A percentile compares a stretch with the other conserved stretches of the same genome.
phyloP scores from a whole-genome alignment of 257 asterid species.

The Solanum chilense region DNA sequence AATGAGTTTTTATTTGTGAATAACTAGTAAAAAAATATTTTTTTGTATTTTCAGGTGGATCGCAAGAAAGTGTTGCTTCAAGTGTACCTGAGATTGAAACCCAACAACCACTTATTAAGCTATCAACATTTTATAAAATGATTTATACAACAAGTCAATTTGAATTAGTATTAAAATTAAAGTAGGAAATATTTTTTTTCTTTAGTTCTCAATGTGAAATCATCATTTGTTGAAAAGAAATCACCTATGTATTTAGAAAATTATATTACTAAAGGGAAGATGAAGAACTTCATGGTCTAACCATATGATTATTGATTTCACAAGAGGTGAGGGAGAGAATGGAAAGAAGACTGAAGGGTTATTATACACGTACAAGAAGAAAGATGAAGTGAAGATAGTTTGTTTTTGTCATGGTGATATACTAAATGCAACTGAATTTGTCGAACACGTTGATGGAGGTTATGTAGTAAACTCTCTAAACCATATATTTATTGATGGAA shows the following conservation, averaged over 20 bases:
- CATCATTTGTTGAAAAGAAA: background rate
- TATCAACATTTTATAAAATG: background rate
- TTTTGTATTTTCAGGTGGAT: slow-evolving; percentile 18
- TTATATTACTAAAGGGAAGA: background rate
- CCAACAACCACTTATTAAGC: slow-evolving; percentile 23
- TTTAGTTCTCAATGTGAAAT: background rate
- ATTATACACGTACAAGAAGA: slow-evolving; percentile 39
- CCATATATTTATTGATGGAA: slow-evolving; percentile 36
- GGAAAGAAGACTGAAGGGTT: slow-evolving; percentile 46
- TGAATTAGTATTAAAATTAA: background rate
- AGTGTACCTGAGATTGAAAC: slow-evolving; percentile 27
- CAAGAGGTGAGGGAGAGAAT: slow-evolving; percentile 33
- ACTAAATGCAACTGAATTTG: slow-evolving; percentile 59
- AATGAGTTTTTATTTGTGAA: background rate
- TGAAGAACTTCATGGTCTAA: slow-evolving; percentile 24
- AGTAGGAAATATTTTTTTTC: background rate
- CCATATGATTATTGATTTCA: slow-evolving; percentile 47
- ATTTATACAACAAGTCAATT: background rate
- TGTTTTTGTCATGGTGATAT: slow-evolving; percentile 74
- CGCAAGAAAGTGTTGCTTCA: slow-evolving; percentile 39
- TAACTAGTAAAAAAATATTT: slow-evolving; percentile 30
- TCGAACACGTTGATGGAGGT: slow-evolving; percentile 55
- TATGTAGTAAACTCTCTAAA: slow-evolving; percentile 55
- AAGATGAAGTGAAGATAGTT: slow-evolving; percentile 54
- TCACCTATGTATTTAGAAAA: background rate